A percentile compares a stretch with the other conserved stretches of the same genome.
Conservation (phyloP, 2,329 filamentous ascomycete species). For the Dendrostoma leiphaemia region DNA sequence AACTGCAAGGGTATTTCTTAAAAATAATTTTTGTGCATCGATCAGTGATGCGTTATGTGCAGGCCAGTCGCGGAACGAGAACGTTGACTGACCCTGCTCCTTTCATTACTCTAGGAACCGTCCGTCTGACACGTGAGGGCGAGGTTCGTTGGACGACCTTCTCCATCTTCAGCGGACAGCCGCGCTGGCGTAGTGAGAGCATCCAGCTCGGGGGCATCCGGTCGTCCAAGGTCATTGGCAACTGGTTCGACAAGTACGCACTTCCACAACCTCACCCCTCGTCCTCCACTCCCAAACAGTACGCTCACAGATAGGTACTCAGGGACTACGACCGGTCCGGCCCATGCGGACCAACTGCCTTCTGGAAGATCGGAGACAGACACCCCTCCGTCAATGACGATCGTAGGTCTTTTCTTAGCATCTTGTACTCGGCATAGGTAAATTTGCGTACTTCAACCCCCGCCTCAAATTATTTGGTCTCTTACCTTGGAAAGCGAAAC, state of each 20-base stretch:
- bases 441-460: slow-evolving; percentile 11
- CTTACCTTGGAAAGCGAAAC: too few species aligned
- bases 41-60: too few species aligned
- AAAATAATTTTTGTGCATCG: not conserved
- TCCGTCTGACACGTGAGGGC: slow-evolving; percentile 64
- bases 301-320: not conserved
- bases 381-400: slow-evolving; percentile 29
- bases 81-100: slow-evolving; percentile 11
- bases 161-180: slow-evolving; percentile 61
- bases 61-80: not conserved
- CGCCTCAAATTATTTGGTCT: too few species aligned
- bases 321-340: slow-evolving; percentile 67
- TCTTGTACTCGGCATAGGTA: slow-evolving; percentile 23
- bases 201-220: slow-evolving; percentile 68
- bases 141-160: slow-evolving; percentile 74
- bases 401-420: slow-evolving; percentile 24
- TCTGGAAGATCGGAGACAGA: slow-evolving; percentile 69
- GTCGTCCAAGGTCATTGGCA: slow-evolving; percentile 66
- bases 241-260: slow-evolving; percentile 71
- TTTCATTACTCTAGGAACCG: slow-evolving; percentile 46
- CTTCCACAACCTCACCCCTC: not conserved
- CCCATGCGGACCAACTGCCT: slow-evolving; percentile 71
- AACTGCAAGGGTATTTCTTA: slow-evolving; percentile 15
- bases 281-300: not conserved
- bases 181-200: slow-evolving; percentile 74